Base-by-base conservation (phyloP, 2,329 filamentous ascomycete genomes). In the Colletotrichum spinosum region DNA sequence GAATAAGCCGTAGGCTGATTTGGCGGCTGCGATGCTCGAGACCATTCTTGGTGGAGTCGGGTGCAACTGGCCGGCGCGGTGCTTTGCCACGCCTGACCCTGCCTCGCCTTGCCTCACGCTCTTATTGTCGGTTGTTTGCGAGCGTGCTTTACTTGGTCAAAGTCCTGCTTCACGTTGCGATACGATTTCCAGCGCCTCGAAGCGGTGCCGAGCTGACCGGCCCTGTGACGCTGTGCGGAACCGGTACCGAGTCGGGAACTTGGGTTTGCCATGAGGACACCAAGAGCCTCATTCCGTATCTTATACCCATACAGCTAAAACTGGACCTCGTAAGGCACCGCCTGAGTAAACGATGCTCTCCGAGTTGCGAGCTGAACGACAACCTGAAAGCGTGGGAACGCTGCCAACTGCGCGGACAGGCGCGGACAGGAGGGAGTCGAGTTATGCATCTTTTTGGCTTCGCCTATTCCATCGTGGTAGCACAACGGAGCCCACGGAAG, bases 1-100 rank as follows among this genome's bases (percentile, higher is more conserved):
- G 80, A 82, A 80, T 70, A 75, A 79, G 76, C 79, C 80, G 79
- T 76, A 81, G 78, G 79, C 80, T 81, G 79, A 80, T 81, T 73
- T 78, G 53, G 34, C 38, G 55, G 45, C 9, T 44, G 41, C 48
- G 46, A 58, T 67, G 46, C 46, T 25, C 37, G 60, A 11, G 15
- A 51, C 49, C 55, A 46, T 61, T 15, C 55, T 39, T 38, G 37
- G 65, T 60, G 51, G 61, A 42, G 61, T 58, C 44, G 42, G 62
- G 46, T 56, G 52, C 51, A 65, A 37, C 51, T 45, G 37, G 55
- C 50, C 50, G 42, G 44, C 34, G 42, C 13, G 25, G 25, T 25
- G 25, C 25, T 25, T 25, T 25, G 25, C 25, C 38, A 9, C 13
- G 38, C 38, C 38, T 15, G 8, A 11, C 44, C 44, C 44, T 46